phyloP scores from a whole-genome alignment of 2,329 filamentous ascomycete species.

The Pseudocercospora vitis region DNA sequence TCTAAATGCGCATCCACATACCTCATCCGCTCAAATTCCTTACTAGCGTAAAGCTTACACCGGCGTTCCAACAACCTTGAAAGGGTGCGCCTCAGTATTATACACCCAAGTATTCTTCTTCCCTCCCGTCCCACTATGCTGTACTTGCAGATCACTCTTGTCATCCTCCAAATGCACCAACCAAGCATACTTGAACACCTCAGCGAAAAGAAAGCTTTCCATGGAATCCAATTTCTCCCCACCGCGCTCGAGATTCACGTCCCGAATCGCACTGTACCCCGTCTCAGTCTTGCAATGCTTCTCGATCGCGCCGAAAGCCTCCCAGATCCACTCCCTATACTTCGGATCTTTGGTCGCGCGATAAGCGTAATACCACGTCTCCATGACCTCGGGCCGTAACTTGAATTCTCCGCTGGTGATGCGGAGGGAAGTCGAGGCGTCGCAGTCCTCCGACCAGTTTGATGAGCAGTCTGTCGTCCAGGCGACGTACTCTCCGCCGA shows the following conservation, averaged over 20 bases:
- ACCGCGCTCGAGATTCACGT: constrained; percentile 29
- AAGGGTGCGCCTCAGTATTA: constrained; percentile 38
- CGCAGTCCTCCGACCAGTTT: constrained; percentile 15
- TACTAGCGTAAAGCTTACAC: too few relatives aligned
- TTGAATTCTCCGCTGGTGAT: constrained; percentile 22
- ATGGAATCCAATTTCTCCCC: constrained; percentile 24
- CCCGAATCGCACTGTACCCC: constrained; percentile 29
- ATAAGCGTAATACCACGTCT: constrained; percentile 39
- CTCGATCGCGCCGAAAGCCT: constrained; percentile 28
- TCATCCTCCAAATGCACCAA: constrained; percentile 30
- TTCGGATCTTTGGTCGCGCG: constrained; percentile 33
- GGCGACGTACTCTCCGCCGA: constrained; percentile 33
- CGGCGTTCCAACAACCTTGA: constrained; percentile 23
- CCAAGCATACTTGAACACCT: constrained; percentile 34
- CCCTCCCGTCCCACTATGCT: constrained; percentile 24
- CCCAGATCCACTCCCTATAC: constrained; percentile 34
- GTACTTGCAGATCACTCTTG: constrained; percentile 21
- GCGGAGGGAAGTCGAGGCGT: constrained; percentile 19
- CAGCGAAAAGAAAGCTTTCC: constrained; percentile 31
- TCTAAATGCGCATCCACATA: background rate
- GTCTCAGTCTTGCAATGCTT: constrained; percentile 28
- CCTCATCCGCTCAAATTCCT: too few relatives aligned
- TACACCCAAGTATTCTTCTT: constrained; percentile 33
- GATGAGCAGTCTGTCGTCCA: constrained; percentile 29
- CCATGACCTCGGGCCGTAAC: constrained; percentile 34